Evolutionary conservation across 352 stramenopile genomes (phyloP).

Genomic region (Phytophthora podocarpi): DNA sequence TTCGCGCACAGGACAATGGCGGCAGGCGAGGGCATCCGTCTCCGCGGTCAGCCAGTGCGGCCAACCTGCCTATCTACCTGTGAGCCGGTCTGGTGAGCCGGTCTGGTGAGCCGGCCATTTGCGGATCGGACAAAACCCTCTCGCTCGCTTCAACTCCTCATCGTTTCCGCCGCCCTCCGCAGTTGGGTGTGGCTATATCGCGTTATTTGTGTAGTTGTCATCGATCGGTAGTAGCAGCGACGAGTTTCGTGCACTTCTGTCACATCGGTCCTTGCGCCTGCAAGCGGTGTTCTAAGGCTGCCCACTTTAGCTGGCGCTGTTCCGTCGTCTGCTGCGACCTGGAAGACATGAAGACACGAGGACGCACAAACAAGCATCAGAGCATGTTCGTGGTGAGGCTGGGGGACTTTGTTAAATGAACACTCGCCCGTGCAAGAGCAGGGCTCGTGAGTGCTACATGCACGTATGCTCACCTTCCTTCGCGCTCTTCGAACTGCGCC

Average conservation of each 20-base stretch:
- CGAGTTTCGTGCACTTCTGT: constrained; percentile 8
- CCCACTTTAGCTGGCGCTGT: constrained; percentile 53
- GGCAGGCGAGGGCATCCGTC: neutral
- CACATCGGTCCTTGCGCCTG: constrained; percentile 34
- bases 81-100: too few relatives aligned
- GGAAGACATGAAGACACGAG: neutral
- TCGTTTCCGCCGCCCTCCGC: constrained; percentile 7
- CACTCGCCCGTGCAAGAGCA: constrained; percentile 6
- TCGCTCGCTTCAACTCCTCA: constrained; percentile 12
- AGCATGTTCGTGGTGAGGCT: neutral
- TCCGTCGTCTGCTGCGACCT: constrained; percentile 48
- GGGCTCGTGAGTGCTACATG: constrained; percentile 4
- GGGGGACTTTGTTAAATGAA: constrained; percentile 16
- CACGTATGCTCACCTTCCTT: constrained; percentile 47
- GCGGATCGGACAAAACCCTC: neutral
- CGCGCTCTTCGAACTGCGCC: constrained; percentile 59
- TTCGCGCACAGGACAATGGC: constrained; percentile 6
- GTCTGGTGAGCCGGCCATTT: constrained; percentile 8
- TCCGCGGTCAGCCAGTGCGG: constrained; percentile 13
- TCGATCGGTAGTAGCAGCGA: constrained; percentile 14
- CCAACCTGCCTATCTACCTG: constrained; percentile 26
- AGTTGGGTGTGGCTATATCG: constrained; percentile 12
- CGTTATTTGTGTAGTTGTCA: constrained; percentile 27
- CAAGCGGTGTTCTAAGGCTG: constrained; percentile 58
- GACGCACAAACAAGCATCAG: constrained; percentile 5